Conservation (phyloP, 495 filamentous ascomycete genomes). For the Hyaloscypha bicolor region DNA sequence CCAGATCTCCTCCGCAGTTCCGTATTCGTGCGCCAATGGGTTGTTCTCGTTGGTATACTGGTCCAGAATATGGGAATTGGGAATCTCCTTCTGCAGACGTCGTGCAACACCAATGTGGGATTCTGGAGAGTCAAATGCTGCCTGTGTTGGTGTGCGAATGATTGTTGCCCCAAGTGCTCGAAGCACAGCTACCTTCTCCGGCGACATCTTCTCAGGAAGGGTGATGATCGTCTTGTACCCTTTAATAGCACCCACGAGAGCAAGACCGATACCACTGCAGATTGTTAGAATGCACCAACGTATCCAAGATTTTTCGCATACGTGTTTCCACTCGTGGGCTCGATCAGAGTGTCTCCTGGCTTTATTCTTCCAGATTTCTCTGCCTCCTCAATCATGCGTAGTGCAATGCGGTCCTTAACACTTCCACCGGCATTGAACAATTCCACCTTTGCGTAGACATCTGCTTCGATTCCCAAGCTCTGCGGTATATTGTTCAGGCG, state of each 20-base stretch:
- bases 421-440: constrained; percentile 97
- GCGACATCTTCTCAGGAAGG: constrained; percentile 98
- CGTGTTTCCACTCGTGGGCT: constrained; percentile 98
- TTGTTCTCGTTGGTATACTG: constrained; percentile 95
- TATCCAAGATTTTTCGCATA: constrained; percentile 41
- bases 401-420: constrained; percentile 95
- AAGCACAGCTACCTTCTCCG: constrained; percentile 94
- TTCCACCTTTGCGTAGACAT: constrained; percentile 94
- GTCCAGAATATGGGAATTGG: constrained; percentile 94
- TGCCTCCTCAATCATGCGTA: constrained; percentile 97
- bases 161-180: constrained; percentile 94
- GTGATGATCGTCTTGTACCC: constrained; percentile 99
- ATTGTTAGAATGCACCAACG: constrained; percentile 23
- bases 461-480: constrained; percentile 82
- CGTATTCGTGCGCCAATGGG: constrained; percentile 89
- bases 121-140: constrained; percentile 91
- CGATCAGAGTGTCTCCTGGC: constrained; percentile 95
- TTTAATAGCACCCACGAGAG: constrained; percentile 91
- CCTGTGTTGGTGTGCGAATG: constrained; percentile 94
- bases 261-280: constrained; percentile 84
- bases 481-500: constrained; percentile 89
- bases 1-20: constrained; percentile 98
- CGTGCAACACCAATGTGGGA: constrained; percentile 94
- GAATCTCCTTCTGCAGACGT: constrained; percentile 90
- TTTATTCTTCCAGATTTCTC: constrained; percentile 91